Percentiles rank a stretch among this genome's conserved stretches.
Evolutionary conservation across 1,284 basidiomycete species (phyloP).

Genomic region (Ganoderma lingzhi): DNA sequence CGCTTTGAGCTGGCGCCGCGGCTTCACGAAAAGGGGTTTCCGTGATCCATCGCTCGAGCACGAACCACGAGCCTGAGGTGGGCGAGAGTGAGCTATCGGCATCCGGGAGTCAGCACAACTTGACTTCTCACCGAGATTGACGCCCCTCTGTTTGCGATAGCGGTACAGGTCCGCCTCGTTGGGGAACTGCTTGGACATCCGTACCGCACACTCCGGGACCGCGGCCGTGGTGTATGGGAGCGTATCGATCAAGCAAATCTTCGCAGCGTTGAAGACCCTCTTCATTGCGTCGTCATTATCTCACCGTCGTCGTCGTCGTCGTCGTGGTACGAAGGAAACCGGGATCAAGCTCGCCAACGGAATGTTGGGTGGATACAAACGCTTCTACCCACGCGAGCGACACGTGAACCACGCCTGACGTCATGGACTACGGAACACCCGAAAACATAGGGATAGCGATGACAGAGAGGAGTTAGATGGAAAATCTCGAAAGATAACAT

Average conservation of each 20-base stretch:
- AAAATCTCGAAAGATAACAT: not conserved
- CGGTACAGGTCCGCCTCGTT: conserved; percentile 56
- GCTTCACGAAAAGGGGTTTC: conserved; percentile 64
- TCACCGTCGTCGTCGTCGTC: not conserved
- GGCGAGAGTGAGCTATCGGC: not conserved
- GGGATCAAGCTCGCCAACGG: not conserved
- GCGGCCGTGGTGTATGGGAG: not conserved
- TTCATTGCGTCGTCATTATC: not conserved
- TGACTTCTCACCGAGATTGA: conserved; percentile 75
- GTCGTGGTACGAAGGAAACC: not conserved
- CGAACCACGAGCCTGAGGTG: conserved; percentile 78
- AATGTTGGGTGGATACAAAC: not conserved
- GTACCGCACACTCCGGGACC: not conserved
- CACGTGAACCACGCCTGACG: not conserved
- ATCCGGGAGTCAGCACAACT: not conserved
- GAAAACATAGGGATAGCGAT: not conserved
- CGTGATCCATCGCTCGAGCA: conserved; percentile 80
- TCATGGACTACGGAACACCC: not conserved
- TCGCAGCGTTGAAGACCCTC: not conserved
- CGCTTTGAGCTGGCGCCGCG: conserved; percentile 67
- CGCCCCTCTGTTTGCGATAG: conserved; percentile 81
- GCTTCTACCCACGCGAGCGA: not conserved
- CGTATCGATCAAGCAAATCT: not conserved
- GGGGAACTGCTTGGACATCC: conserved; percentile 29
- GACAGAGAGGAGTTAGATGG: not conserved